phyloP scores from a whole-genome alignment of 345 rosid genomes.

The Hibiscus tridactylites region DNA sequence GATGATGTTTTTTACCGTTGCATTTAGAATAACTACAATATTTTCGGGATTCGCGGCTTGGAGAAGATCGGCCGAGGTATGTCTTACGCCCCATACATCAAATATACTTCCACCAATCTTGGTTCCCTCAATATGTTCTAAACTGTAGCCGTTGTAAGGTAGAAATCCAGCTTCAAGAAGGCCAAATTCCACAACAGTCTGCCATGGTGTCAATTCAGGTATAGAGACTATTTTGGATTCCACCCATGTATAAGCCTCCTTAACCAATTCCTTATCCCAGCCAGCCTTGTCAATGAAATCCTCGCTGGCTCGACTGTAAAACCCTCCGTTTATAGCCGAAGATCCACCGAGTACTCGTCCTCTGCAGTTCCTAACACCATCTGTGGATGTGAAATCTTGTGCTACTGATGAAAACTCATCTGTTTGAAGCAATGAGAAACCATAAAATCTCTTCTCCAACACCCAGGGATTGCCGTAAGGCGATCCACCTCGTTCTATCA shows the following conservation, averaged over 20 bases:
- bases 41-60: constrained; percentile 34
- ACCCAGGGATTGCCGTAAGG: constrained; percentile 53
- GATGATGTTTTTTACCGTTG: constrained; percentile 50
- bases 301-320: neutral
- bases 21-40: constrained; percentile 32
- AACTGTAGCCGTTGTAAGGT: neutral
- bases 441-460: constrained; percentile 31
- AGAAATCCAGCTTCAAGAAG: constrained; percentile 61
- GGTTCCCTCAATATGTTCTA: constrained; percentile 36
- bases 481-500: constrained; percentile 61
- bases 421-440: constrained; percentile 44
- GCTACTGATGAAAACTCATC: constrained; percentile 55
- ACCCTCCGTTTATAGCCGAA: neutral
- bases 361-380: neutral
- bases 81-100: constrained; percentile 51
- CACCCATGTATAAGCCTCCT: constrained; percentile 60
- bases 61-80: constrained; percentile 71
- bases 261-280: constrained; percentile 53
- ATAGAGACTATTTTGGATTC: constrained; percentile 56
- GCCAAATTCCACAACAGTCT: constrained; percentile 46
- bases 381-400: constrained; percentile 30
- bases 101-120: constrained; percentile 62
- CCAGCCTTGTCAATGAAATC: constrained; percentile 17
- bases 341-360: constrained; percentile 1
- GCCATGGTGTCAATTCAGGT: constrained; percentile 63